Conservation (phyloP, 129 eudicot species). For the Flaveria robusta region DNA sequence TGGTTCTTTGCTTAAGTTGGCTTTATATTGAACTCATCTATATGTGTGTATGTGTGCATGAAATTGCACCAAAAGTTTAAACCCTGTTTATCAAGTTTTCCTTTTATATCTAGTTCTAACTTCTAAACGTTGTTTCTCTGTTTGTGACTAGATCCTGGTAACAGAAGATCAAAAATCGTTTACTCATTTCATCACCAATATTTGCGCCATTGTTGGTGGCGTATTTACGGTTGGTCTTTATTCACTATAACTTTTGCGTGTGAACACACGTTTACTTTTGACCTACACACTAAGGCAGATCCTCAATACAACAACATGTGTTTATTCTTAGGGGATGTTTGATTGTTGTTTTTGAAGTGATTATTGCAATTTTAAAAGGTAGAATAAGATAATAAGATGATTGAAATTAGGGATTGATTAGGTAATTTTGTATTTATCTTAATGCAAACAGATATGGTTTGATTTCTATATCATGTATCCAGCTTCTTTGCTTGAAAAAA, state of each 20-base stretch:
- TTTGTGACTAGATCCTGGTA: slow-evolving; percentile 52
- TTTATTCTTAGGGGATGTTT: background rate
- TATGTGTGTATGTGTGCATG: background rate
- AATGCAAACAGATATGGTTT: background rate
- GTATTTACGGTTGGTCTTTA: slow-evolving; percentile 71
- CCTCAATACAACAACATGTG: background rate
- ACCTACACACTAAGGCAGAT: background rate
- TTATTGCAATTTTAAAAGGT: background rate
- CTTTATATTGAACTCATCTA: background rate
- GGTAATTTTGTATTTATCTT: background rate
- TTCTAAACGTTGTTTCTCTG: background rate
- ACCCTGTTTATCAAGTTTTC: background rate
- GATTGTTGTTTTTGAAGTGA: background rate
- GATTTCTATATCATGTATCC: too few species aligned
- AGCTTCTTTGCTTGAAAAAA: too few species aligned
- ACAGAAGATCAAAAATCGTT: slow-evolving; percentile 59
- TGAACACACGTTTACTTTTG: background rate
- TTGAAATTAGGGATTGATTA: background rate
- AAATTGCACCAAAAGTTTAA: background rate
- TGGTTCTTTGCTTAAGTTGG: background rate
- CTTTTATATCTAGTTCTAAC: background rate
- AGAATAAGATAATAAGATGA: background rate
- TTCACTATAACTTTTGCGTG: background rate
- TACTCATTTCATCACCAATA: slow-evolving; percentile 69
- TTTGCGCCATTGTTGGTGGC: slow-evolving; percentile 88